These are phyloP conservation scores for Fraxinus platypoda DNA, from an alignment of 305 asterid species.

Conservation along the genomic window DNA sequence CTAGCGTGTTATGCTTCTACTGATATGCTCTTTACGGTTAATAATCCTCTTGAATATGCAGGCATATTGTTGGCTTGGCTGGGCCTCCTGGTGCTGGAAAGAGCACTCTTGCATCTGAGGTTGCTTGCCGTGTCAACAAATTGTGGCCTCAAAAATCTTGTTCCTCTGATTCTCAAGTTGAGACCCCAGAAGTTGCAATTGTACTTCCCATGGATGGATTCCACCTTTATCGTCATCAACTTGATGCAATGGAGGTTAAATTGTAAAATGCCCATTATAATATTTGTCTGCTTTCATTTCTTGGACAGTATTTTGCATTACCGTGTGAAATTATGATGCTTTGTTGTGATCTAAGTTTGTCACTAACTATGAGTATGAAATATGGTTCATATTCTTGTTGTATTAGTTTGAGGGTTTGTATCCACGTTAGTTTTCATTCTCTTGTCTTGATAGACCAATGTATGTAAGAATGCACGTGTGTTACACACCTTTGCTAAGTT, in stretches of 20 bases:
- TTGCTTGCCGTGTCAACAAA: constrained; percentile 69
- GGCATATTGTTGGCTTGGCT: constrained; percentile 86
- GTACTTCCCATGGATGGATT: constrained; percentile 98
- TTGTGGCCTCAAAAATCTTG: constrained; percentile 66
- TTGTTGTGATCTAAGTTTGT: neutral
- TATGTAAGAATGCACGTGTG: neutral
- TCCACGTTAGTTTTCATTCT: neutral
- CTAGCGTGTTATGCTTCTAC: neutral
- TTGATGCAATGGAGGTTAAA: constrained; percentile 85
- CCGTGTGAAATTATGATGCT: neutral
- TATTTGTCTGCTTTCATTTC: constrained; percentile 5
- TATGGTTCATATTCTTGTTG: neutral
- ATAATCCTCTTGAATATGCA: constrained; percentile 33
- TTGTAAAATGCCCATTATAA: neutral
- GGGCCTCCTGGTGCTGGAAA: constrained; percentile 99
- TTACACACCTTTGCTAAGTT: neutral
- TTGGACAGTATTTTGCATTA: neutral
- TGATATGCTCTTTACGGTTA: constrained; percentile 3
- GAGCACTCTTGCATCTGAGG: constrained; percentile 79
- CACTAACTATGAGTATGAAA: neutral
- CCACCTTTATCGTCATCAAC: constrained; percentile 88
- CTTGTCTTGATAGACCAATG: neutral
- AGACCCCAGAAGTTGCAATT: constrained; percentile 68
- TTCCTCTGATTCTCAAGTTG: constrained; percentile 70
- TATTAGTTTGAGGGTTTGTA: neutral